Evolutionary conservation across 1,284 basidiomycete genomes (phyloP), one percentile per base, ranked within the genome.

Genomic region (Ceratobasidium sp.): DNA sequence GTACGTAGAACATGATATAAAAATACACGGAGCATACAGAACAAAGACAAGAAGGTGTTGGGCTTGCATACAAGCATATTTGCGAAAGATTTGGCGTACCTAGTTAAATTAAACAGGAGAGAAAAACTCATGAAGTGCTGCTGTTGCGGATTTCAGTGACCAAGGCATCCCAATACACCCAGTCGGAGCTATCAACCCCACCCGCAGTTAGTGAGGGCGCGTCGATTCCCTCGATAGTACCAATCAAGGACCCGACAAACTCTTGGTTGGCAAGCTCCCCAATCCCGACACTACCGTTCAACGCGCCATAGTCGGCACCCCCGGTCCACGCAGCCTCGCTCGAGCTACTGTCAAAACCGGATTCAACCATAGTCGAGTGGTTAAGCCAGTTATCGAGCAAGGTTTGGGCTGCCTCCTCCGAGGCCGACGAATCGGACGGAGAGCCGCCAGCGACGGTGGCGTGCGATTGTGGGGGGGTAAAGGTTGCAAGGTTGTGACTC

Each of bases 301-400:
- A 16, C 22, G 75, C 29, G 22, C 71, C 62, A 61, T 56, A 76
- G 31, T 74, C 73, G 16, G 75, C 54, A 14, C 75, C 75, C 29
- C 75, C 75, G 8, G 71, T 62, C 62, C 71, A 65, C 16, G 63
- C 63, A 24, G 71, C 64, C 22, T 64, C 63, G 59, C 58, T 64
- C 51, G 66, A 54, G 31, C 51, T 51, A 22, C 59, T 53, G 19
- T 69, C 65, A 49, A 71, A 75, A 19, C 62, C 76, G 41, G 63
- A 65, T 34, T 71, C 69, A 39, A 59, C 51, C 39, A 24, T 54
- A 19, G 37, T 59, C 59, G 53, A 73, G n/a, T 61, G 66, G 76
- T 90, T 90, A 79, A 88, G 91, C 92, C 92, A 94, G 77, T 93
- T 89, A 79, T 94, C 92, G 63, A 94, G 83, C 74, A 94, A 80